These are phyloP conservation scores for Artemisia annua DNA, from an alignment of 129 eudicot species.

Conservation along the genomic window DNA sequence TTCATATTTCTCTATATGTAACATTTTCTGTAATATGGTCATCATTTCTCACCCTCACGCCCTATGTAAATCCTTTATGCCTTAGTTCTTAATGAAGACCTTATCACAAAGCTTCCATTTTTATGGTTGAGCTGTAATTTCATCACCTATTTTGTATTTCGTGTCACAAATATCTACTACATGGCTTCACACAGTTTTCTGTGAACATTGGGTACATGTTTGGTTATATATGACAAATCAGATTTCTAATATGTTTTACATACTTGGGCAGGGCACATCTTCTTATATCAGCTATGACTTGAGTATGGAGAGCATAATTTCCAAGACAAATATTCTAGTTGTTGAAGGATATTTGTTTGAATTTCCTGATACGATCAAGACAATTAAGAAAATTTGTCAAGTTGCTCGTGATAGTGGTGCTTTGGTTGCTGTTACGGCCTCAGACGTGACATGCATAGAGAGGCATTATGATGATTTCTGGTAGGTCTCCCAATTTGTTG, in stretches of 20 bases:
- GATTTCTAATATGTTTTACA: slow-evolving; percentile 23
- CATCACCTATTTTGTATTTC: background rate
- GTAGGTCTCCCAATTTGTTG: slow-evolving; percentile 38
- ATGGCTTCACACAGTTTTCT: background rate
- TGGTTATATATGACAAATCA: background rate
- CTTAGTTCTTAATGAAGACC: too few relatives aligned
- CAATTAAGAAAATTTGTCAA: slow-evolving; percentile 79
- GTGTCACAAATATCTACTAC: background rate
- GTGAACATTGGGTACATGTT: background rate
- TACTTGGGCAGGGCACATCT: slow-evolving; percentile 80
- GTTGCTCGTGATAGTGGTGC: slow-evolving; percentile 86
- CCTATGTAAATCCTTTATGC: too few relatives aligned
- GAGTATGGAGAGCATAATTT: slow-evolving; percentile 63
- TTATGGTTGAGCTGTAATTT: background rate
- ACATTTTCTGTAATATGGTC: too few relatives aligned
- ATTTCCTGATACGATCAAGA: slow-evolving; percentile 88
- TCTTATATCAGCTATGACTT: slow-evolving; percentile 66
- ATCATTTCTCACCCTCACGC: too few relatives aligned
- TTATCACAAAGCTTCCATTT: background rate
- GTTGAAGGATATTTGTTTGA: slow-evolving; percentile 96
- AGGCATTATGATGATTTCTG: slow-evolving; percentile 96
- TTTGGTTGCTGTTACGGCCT: slow-evolving; percentile 92
- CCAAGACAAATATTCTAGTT: slow-evolving; percentile 82
- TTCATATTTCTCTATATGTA: too few relatives aligned
- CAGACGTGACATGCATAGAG: slow-evolving; percentile 95